These are phyloP conservation scores for Tuber aestivum DNA, from an alignment of 495 filamentous ascomycete species.

Conservation along the genomic window DNA sequence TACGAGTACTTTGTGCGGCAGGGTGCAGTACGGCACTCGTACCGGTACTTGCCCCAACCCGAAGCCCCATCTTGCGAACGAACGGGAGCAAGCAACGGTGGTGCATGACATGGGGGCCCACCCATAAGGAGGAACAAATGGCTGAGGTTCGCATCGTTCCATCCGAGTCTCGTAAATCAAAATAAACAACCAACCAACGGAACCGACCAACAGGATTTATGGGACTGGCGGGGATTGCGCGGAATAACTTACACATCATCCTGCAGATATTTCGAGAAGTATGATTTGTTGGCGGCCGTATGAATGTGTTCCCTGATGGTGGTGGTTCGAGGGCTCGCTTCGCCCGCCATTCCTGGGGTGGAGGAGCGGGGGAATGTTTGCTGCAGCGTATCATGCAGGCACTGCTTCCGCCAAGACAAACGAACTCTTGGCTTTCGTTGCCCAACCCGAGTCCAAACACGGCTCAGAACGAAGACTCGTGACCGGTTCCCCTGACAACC, in stretches of 20 bases:
- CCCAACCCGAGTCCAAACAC: background rate
- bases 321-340: background rate
- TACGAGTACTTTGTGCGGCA: conserved; percentile 2
- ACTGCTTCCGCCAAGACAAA: background rate
- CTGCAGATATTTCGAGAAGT: background rate
- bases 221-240: background rate
- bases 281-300: background rate
- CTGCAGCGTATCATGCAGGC: background rate
- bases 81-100: too few species aligned
- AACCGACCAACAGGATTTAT: background rate
- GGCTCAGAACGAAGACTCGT: background rate
- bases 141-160: background rate
- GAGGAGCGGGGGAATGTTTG: background rate
- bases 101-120: conserved; percentile 1
- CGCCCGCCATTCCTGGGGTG: background rate
- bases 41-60: background rate
- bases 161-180: background rate
- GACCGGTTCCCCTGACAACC: background rate
- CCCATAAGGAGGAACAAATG: background rate
- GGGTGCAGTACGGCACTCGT: background rate
- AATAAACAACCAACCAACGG: background rate
- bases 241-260: background rate
- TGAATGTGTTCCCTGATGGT: background rate
- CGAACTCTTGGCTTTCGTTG: background rate
- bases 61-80: background rate